These are phyloP conservation scores for Phaffia tasmanica DNA, from an alignment of 768 basidiomycete species.

Conservation along the genomic window DNA sequence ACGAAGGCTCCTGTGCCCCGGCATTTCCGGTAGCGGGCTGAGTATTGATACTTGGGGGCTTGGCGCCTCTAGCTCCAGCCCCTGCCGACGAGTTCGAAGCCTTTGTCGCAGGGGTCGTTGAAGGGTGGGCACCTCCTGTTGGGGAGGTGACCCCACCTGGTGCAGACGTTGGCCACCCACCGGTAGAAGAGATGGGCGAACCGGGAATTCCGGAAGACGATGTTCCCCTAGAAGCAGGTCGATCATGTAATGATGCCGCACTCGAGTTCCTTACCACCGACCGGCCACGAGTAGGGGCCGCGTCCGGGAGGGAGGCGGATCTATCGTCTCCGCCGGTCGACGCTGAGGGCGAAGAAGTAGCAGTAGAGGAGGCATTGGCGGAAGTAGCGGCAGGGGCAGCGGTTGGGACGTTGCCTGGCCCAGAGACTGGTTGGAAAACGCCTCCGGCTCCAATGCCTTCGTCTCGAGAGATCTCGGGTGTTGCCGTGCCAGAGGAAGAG, in stretches of 20 bases:
- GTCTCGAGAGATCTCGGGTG: not conserved
- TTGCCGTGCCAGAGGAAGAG: conserved; percentile 24
- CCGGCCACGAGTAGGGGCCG: conserved; percentile 14
- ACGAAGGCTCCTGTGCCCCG: too few species aligned
- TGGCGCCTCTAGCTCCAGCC: too few species aligned
- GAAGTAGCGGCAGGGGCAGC: not conserved
- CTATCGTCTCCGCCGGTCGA: not conserved
- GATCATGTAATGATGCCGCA: conserved; percentile 14
- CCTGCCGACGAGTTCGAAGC: not conserved
- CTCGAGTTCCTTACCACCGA: conserved; percentile 2
- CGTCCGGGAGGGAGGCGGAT: not conserved
- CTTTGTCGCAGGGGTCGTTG: conserved; percentile 5
- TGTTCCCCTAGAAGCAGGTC: conserved; percentile 5
- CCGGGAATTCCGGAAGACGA: not conserved
- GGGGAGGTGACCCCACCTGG: conserved; percentile 2
- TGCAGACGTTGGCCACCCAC: not conserved
- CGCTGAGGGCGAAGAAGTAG: not conserved
- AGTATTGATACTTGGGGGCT: too few species aligned
- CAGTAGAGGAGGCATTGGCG: not conserved
- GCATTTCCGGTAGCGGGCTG: too few species aligned
- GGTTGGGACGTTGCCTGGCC: conserved; percentile 1
- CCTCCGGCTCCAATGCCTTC: not conserved
- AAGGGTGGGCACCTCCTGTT: not conserved
- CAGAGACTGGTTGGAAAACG: not conserved
- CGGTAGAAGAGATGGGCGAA: conserved; percentile 11